Evolutionary conservation across 2,329 filamentous ascomycete genomes (phyloP).

Genomic region (Alternaria triticina): DNA sequence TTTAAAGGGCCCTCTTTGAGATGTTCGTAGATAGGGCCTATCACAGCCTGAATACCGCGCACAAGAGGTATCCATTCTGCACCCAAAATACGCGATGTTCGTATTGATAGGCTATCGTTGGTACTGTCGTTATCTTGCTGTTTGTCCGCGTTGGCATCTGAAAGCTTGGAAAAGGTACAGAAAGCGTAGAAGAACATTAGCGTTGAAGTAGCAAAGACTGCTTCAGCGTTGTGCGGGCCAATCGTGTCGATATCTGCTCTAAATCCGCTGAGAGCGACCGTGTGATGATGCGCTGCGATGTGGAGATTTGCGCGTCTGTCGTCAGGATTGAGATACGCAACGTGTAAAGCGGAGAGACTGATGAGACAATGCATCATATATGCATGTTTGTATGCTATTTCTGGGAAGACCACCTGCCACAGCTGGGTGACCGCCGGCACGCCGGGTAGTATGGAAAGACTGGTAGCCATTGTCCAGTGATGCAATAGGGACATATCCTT

Average conservation of each 20-base stretch:
- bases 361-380: conserved; percentile 26
- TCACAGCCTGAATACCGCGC: conserved; percentile 15
- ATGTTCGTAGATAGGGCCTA: conserved; percentile 10
- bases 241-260: conserved; percentile 9
- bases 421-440: conserved; percentile 4
- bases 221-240: conserved; percentile 9
- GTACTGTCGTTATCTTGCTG: neutral
- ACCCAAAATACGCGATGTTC: conserved; percentile 21
- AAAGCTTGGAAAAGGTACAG: conserved; percentile 22
- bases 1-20: conserved; percentile 18
- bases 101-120: neutral
- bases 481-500: conserved; percentile 25
- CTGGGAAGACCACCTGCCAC: conserved; percentile 21
- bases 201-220: conserved; percentile 20
- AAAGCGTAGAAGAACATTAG: conserved; percentile 26
- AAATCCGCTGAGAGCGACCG: conserved; percentile 18
- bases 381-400: conserved; percentile 17
- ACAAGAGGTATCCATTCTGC: conserved; percentile 28
- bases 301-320: conserved; percentile 3
- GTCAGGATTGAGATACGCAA: conserved; percentile 15
- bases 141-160: conserved; percentile 3
- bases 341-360: conserved; percentile 23
- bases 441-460: conserved; percentile 12
- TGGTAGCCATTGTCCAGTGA: conserved; percentile 25
- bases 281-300: conserved; percentile 17